phyloP scores from a whole-genome alignment of 768 basidiomycete genomes.

The Collybia nuda region DNA sequence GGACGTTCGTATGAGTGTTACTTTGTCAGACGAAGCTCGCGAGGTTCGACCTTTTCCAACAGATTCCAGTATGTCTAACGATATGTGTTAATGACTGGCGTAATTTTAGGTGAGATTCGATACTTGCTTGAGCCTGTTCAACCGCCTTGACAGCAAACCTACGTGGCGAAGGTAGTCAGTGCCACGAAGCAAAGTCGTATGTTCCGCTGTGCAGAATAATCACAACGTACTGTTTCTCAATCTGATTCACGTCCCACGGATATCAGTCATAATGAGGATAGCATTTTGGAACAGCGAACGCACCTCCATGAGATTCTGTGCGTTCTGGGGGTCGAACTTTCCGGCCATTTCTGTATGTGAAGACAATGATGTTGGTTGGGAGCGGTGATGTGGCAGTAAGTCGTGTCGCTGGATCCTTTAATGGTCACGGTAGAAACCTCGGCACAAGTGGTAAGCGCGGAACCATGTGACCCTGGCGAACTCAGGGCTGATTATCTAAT shows the following conservation, averaged over 20 bases:
- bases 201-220: not conserved
- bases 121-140: conserved; percentile 90
- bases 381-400: conserved; percentile 15
- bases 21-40: conserved; percentile 81
- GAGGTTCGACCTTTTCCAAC: conserved; percentile 76
- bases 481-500: not conserved
- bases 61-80: conserved; percentile 93
- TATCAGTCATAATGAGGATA: no score
- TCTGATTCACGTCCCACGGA: conserved; percentile 41
- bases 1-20: conserved; percentile 22
- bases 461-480: conserved; percentile 6
- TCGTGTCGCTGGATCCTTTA: not conserved
- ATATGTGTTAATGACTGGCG: conserved; percentile 1
- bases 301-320: conserved; percentile 91
- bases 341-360: conserved; percentile 17
- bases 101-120: not conserved
- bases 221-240: conserved; percentile 88
- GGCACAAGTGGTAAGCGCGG: not conserved
- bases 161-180: not conserved
- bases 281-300: conserved; percentile 3
- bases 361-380: not conserved
- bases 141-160: conserved; percentile 94
- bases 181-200: not conserved
- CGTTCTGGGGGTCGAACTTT: conserved; percentile 83
- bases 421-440: not conserved